Conservation (phyloP, 148 eudicot genomes). For the Silene conica region DNA sequence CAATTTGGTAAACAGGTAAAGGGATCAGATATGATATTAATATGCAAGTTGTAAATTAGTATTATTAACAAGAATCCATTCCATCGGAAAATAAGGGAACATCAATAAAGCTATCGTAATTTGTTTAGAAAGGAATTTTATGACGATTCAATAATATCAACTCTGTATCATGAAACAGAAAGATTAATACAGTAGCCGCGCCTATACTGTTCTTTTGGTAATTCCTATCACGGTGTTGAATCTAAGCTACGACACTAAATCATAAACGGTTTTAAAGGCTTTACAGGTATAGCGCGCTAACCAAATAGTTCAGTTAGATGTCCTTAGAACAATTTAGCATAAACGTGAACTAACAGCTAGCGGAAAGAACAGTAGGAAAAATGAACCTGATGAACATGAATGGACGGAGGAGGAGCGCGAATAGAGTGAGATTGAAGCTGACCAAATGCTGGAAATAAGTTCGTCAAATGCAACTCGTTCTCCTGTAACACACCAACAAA, state of each 20-base stretch:
- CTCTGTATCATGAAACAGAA: neutral
- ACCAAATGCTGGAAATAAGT: conserved; percentile 38
- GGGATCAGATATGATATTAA: neutral
- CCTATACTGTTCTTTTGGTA: neutral
- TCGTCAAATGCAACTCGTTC: conserved; percentile 35
- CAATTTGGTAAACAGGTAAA: neutral
- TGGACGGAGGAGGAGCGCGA: conserved; percentile 32
- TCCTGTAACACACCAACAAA: conserved; percentile 20
- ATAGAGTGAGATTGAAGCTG: conserved; percentile 34
- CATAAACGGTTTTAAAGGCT: too few species aligned
- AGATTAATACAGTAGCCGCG: neutral
- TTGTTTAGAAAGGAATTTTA: neutral
- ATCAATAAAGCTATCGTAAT: conserved; percentile 6
- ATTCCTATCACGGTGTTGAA: neutral
- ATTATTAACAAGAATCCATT: neutral
- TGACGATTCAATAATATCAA: neutral
- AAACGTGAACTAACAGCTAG: neutral
- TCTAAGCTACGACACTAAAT: neutral
- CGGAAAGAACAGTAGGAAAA: neutral
- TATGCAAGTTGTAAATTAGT: neutral
- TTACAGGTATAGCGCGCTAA: too few species aligned
- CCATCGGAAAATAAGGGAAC: neutral
- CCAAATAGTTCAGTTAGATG: neutral
- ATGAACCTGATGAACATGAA: conserved; percentile 34
- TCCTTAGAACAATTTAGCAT: neutral